Evolutionary conservation across 352 stramenopile species (phyloP).

Genomic region (Pythium coloratum): DNA sequence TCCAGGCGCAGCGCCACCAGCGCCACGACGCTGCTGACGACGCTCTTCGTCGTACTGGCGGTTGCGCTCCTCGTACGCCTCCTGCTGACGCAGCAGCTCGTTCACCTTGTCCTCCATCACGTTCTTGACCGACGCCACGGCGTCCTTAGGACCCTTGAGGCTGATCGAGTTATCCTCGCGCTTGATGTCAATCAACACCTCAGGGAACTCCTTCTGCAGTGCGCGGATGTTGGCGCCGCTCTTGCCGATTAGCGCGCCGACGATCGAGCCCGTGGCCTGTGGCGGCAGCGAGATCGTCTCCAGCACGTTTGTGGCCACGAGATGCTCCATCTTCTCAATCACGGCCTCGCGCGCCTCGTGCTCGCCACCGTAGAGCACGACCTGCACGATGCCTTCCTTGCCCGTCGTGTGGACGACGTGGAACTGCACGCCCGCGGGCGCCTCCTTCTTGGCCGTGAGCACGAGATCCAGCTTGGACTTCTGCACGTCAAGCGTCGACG

Average conservation of each 20-base stretch:
- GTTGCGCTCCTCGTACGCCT: slow-evolving; percentile 43
- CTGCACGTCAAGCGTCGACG: slow-evolving; percentile 43
- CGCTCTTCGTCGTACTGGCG: slow-evolving; percentile 40
- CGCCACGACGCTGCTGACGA: slow-evolving; percentile 27
- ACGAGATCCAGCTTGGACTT: slow-evolving; percentile 55
- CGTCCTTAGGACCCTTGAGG: slow-evolving; percentile 50
- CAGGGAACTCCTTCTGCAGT: slow-evolving; percentile 61
- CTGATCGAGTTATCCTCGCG: slow-evolving; percentile 49
- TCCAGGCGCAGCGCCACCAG: slow-evolving; percentile 15
- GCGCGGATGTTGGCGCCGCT: slow-evolving; percentile 73
- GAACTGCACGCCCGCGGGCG: slow-evolving; percentile 47
- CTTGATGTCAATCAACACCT: slow-evolving; percentile 67
- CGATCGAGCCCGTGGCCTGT: slow-evolving; percentile 41
- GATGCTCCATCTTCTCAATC: slow-evolving; percentile 64
- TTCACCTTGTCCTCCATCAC: slow-evolving; percentile 75
- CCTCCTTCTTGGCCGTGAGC: slow-evolving; percentile 49
- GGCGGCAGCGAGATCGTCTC: slow-evolving; percentile 51
- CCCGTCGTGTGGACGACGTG: slow-evolving; percentile 46
- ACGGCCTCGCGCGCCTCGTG: slow-evolving; percentile 56
- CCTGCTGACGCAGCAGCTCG: slow-evolving; percentile 53
- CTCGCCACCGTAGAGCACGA: slow-evolving; percentile 59
- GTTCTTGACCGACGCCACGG: slow-evolving; percentile 53
- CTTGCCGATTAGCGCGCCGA: slow-evolving; percentile 79
- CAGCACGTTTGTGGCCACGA: slow-evolving; percentile 49
- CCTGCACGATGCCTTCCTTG: slow-evolving; percentile 37